Percentiles rank a stretch among this genome's conserved stretches.
Conservation (phyloP, 1,139 yeast genomes). For the Chernovozyma sophiae-reginae region DNA sequence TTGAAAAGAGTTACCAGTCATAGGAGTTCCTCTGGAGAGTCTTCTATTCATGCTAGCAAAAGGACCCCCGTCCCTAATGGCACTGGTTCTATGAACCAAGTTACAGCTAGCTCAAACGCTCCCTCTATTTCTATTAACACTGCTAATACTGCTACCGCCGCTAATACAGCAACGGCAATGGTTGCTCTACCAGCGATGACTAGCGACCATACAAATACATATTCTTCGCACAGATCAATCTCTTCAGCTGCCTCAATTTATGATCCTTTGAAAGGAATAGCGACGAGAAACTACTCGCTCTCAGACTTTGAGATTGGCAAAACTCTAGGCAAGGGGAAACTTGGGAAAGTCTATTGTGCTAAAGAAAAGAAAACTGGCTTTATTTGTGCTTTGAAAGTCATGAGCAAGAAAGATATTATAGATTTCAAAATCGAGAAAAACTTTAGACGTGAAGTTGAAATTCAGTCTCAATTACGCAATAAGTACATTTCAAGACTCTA, state of each 20-base stretch:
- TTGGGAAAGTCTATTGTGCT: conserved; percentile 90
- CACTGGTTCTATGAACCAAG: not conserved
- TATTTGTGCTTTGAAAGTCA: conserved; percentile 85
- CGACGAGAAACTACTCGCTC: conserved; percentile 3
- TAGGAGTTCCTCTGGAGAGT: not conserved
- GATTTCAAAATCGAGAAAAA: conserved; percentile 81
- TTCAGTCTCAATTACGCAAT: conserved; percentile 75
- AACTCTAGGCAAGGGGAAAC: conserved; percentile 86
- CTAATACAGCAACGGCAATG: not conserved
- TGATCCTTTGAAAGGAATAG: conserved; percentile 3
- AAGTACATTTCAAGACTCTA: conserved; percentile 74
- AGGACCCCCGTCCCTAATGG: not conserved
- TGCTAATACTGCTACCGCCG: not conserved
- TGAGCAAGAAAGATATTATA: conserved; percentile 77
- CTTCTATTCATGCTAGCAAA: not conserved
- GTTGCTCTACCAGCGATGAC: not conserved
- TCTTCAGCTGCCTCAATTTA: not conserved
- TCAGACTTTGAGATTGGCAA: conserved; percentile 82
- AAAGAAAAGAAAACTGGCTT: conserved; percentile 71
- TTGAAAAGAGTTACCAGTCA: not conserved
- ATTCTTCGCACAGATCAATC: not conserved
- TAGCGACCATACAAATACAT: not conserved
- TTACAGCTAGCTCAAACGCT: too few species aligned
- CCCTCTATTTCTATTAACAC: not conserved
- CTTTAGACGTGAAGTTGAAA: conserved; percentile 86